Conservation (phyloP, 176 grass and related monocot genomes). For the Paspalum vaginatum region DNA sequence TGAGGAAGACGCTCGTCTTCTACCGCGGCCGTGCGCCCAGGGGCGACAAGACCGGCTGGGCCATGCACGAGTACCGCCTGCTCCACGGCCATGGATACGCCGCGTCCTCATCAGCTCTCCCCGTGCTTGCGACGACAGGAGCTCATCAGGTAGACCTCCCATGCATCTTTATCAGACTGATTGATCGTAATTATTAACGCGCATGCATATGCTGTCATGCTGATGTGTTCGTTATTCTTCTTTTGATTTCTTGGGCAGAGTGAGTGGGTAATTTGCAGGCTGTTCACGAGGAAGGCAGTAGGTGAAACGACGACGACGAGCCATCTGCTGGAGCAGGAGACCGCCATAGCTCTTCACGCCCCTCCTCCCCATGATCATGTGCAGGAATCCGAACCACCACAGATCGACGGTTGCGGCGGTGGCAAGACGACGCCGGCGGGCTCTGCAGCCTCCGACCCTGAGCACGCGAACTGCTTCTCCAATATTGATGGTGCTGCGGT, state of each 20-base stretch:
- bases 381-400: not conserved
- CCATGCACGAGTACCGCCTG: conserved; percentile 83
- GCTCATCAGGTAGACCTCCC: not conserved
- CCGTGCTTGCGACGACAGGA: not conserved
- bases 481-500: no score
- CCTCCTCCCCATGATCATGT: not conserved
- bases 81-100: not conserved
- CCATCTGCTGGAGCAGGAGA: not conserved
- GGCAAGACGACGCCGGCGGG: not conserved
- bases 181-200: no score
- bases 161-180: not conserved
- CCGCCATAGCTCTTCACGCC: not conserved
- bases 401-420: not conserved
- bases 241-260: not conserved
- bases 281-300: conserved; percentile 8
- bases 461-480: not conserved
- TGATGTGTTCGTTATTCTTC: no score
- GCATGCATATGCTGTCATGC: no score
- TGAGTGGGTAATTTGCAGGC: conserved; percentile 33
- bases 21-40: conserved; percentile 85
- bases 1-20: conserved; percentile 99
- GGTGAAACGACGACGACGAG: not conserved
- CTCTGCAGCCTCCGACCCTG: not conserved
- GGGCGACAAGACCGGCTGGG: conserved; percentile 69
- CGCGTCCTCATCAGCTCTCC: no score